A percentile compares a stretch with the other conserved stretches of the same genome.
Evolutionary conservation across 2,329 filamentous ascomycete genomes (phyloP).

Genomic region (Amauroascus verrucosus): DNA sequence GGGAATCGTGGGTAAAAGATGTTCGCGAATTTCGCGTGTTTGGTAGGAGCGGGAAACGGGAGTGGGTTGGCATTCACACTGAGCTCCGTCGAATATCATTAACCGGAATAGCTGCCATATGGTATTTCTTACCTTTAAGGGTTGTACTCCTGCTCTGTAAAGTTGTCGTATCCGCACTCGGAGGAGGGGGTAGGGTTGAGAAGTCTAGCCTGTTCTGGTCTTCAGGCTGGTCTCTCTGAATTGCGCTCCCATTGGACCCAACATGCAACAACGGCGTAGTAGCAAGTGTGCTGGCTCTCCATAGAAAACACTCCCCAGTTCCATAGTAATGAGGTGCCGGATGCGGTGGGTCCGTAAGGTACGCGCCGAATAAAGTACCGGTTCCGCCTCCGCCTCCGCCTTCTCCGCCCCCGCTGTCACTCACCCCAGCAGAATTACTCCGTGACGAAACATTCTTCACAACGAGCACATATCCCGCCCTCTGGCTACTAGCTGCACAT

Average conservation of each 20-base stretch:
- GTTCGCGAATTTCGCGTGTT: background rate
- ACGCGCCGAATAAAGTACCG: conserved; percentile 67
- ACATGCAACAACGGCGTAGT: conserved; percentile 32
- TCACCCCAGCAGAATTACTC: background rate
- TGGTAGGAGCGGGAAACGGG: background rate
- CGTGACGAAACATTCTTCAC: conserved; percentile 55
- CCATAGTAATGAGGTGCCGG: conserved; percentile 80
- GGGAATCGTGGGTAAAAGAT: background rate
- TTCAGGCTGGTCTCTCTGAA: background rate
- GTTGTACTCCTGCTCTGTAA: conserved; percentile 51
- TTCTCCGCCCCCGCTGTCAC: conserved; percentile 9
- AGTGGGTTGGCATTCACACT: background rate
- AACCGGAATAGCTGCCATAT: background rate
- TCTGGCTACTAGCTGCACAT: conserved; percentile 51
- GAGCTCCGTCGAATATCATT: background rate
- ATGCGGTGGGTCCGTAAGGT: conserved; percentile 79
- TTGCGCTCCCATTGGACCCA: conserved; percentile 1
- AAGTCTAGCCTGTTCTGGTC: conserved; percentile 37
- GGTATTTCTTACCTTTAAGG: conserved; percentile 28
- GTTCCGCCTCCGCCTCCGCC: conserved; percentile 30
- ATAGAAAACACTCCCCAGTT: conserved; percentile 91
- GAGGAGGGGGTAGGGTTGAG: conserved; percentile 56
- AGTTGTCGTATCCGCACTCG: conserved; percentile 55
- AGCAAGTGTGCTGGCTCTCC: conserved; percentile 61
- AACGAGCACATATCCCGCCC: conserved; percentile 83